Conservation (phyloP, 2,329 filamentous ascomycete species). For the Ploettnerulaceae sp. region DNA sequence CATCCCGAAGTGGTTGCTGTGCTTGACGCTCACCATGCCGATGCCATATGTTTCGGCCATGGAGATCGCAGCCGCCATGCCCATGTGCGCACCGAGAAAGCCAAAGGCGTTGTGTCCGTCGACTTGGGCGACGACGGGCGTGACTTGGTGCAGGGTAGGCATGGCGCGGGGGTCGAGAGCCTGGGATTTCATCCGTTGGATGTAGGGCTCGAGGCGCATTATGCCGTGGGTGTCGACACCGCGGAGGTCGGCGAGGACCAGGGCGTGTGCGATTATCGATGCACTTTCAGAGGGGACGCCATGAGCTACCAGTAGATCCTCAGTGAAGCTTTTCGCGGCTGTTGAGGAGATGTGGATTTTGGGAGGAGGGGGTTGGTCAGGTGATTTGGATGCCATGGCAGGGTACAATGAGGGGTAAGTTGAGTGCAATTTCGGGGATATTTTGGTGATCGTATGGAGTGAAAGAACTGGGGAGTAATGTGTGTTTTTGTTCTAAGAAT, state of each 20-base stretch:
- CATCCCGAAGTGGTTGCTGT: slow-evolving; percentile 83
- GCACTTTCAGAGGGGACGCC: slow-evolving; percentile 57
- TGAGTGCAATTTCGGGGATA: background rate
- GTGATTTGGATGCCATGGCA: slow-evolving; percentile 2
- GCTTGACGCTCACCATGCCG: slow-evolving; percentile 70
- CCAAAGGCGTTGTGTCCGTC: slow-evolving; percentile 69
- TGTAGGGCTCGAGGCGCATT: slow-evolving; percentile 73
- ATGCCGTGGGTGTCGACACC: slow-evolving; percentile 77
- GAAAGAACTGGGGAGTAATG: background rate
- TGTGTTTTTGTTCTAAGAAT: too few species aligned
- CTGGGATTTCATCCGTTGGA: slow-evolving; percentile 65
- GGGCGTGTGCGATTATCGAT: slow-evolving; percentile 57
- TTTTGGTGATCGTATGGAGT: background rate
- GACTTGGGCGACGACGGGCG: slow-evolving; percentile 58
- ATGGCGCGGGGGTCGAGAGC: slow-evolving; percentile 58
- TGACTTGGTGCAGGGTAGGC: slow-evolving; percentile 56
- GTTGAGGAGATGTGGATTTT: slow-evolving; percentile 8
- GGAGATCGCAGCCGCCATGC: slow-evolving; percentile 62
- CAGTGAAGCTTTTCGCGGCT: slow-evolving; percentile 3
- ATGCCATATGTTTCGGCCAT: slow-evolving; percentile 64
- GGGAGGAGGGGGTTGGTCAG: background rate
- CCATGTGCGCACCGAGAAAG: slow-evolving; percentile 62
- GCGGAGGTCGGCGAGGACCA: slow-evolving; percentile 70
- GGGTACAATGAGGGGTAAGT: background rate
- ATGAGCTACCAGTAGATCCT: slow-evolving; percentile 33